Conservation (phyloP, 2,329 filamentous ascomycete genomes). For the Curvularia verruculosa region DNA sequence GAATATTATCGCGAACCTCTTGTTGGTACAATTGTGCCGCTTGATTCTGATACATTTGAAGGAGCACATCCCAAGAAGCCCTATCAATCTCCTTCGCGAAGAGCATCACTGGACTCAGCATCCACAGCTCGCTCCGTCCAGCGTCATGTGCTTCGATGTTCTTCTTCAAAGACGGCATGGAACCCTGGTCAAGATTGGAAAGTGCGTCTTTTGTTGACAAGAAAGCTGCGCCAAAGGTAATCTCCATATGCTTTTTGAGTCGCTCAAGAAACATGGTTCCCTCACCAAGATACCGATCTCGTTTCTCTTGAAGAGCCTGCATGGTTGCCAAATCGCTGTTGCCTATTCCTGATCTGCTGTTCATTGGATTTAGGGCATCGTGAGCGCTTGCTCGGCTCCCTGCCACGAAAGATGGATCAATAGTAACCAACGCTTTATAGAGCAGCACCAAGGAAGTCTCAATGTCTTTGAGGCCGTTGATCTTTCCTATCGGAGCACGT, state of each 20-base stretch:
- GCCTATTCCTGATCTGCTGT: conserved; percentile 63
- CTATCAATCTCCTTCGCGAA: conserved; percentile 86
- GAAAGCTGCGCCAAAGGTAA: conserved; percentile 78
- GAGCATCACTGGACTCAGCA: conserved; percentile 83
- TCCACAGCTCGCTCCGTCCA: conserved; percentile 78
- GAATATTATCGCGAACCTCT: conserved; percentile 78
- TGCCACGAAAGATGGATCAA: conserved; percentile 78
- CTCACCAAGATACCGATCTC: conserved; percentile 82
- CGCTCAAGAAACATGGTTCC: conserved; percentile 77
- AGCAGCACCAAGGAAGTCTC: conserved; percentile 79
- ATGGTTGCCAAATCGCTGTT: conserved; percentile 82
- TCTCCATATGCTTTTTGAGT: conserved; percentile 79
- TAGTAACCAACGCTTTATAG: conserved; percentile 92
- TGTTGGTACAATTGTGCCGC: conserved; percentile 78
- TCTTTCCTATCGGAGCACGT: conserved; percentile 73
- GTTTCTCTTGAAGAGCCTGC: conserved; percentile 93
- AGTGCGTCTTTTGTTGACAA: conserved; percentile 71
- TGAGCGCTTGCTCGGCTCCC: conserved; percentile 52
- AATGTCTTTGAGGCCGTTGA: conserved; percentile 74
- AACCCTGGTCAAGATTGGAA: conserved; percentile 53
- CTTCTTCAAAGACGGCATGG: conserved; percentile 62
- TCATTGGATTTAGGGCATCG: conserved; percentile 48
- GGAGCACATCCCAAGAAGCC: conserved; percentile 78
- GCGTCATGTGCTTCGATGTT: conserved; percentile 72
- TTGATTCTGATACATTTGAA: conserved; percentile 80